Conservation (phyloP, 768 basidiomycete genomes). For the Pisolithus orientalis region DNA sequence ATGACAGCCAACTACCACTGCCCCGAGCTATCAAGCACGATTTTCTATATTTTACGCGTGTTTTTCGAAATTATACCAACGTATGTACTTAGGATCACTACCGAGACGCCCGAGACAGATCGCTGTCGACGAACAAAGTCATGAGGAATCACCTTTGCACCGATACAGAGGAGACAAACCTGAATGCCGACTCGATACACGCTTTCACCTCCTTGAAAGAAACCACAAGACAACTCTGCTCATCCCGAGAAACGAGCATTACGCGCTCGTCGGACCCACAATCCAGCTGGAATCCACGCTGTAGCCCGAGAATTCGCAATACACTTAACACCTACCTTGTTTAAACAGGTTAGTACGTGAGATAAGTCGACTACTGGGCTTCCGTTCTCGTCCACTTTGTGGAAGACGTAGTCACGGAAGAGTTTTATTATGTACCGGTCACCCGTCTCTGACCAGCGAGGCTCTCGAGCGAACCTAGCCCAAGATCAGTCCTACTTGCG, state of each 20-base stretch:
- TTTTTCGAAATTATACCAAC: slow-evolving; percentile 68
- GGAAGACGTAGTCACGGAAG: slow-evolving; percentile 97
- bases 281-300: slow-evolving; percentile 56
- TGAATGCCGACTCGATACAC: slow-evolving; percentile 79
- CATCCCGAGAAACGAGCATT: slow-evolving; percentile 92
- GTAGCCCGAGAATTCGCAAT: neutral
- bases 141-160: neutral
- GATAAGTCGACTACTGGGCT: slow-evolving; percentile 85
- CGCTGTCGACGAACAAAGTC: slow-evolving; percentile 28
- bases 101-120: slow-evolving; percentile 32
- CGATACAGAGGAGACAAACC: slow-evolving; percentile 39
- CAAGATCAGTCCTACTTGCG: neutral
- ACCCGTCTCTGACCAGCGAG: slow-evolving; percentile 97
- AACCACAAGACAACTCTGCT: slow-evolving; percentile 92
- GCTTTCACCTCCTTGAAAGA: slow-evolving; percentile 87
- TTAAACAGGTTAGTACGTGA: slow-evolving; percentile 88
- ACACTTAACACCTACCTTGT: slow-evolving; percentile 57
- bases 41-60: slow-evolving; percentile 44
- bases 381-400: slow-evolving; percentile 89
- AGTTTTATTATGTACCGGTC: slow-evolving; percentile 97
- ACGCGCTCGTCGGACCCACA: slow-evolving; percentile 89
- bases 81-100: slow-evolving; percentile 18
- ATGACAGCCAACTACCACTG: no score
- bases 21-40: neutral
- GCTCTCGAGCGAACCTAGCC: slow-evolving; percentile 89